These are phyloP conservation scores for Acer yangbiense DNA, from an alignment of 345 rosid genomes.

Conservation along the genomic window DNA sequence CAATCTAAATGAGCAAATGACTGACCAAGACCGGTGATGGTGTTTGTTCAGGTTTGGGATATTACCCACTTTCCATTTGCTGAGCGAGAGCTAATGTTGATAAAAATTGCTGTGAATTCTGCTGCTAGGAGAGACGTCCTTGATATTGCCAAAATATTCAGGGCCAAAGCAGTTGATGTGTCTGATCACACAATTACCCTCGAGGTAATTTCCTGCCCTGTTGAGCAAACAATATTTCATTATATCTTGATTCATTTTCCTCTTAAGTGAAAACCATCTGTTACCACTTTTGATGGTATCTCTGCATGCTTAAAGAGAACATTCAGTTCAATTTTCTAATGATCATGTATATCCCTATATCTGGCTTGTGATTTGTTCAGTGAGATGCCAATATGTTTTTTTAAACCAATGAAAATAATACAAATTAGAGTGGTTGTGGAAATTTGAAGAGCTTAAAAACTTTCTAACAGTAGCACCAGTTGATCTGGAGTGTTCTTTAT, in stretches of 20 bases:
- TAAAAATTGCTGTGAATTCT: conserved; percentile 64
- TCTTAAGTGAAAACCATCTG: not conserved
- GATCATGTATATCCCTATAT: not conserved
- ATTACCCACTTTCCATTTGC: conserved; percentile 73
- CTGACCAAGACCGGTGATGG: conserved; percentile 2
- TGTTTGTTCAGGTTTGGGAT: conserved; percentile 55
- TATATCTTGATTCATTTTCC: not conserved
- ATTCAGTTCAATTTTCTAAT: not conserved
- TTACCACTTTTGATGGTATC: not conserved
- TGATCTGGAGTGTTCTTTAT: not conserved
- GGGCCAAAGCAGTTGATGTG: conserved; percentile 73
- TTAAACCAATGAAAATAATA: too few species aligned
- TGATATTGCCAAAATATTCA: conserved; percentile 71
- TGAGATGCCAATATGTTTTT: not conserved
- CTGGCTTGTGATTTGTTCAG: not conserved
- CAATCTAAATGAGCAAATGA: conserved; percentile 13
- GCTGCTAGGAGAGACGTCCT: conserved; percentile 70
- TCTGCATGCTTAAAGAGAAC: not conserved
- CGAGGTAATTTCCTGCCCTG: conserved; percentile 40
- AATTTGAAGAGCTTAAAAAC: not conserved
- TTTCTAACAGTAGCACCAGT: not conserved
- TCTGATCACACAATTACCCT: conserved; percentile 79
- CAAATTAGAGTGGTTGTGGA: not conserved
- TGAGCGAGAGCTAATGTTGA: conserved; percentile 67
- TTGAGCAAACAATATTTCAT: not conserved